phyloP scores from a whole-genome alignment of 805 yeast species.

The Yamadazyma phyllophila region DNA sequence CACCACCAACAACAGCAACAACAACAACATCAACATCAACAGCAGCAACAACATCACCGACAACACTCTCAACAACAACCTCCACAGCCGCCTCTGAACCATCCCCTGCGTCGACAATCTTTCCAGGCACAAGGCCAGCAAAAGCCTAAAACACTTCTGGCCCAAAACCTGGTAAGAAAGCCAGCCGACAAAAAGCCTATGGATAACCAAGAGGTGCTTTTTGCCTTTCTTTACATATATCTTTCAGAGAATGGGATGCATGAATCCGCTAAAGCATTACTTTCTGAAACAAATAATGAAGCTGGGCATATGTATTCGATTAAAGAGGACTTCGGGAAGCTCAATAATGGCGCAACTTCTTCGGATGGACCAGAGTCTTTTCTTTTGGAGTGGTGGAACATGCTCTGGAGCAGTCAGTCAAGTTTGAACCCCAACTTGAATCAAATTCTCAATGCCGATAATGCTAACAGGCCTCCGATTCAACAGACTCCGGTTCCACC shows the following conservation, averaged over 20 bases:
- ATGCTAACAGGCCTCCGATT: background rate
- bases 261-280: constrained; percentile 49
- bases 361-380: constrained; percentile 43
- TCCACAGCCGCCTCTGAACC: background rate
- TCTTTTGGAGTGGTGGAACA: constrained; percentile 57
- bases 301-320: constrained; percentile 12
- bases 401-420: constrained; percentile 48
- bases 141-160: background rate
- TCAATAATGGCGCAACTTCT: constrained; percentile 24
- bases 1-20: background rate
- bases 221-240: constrained; percentile 54
- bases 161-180: background rate
- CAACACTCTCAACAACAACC: background rate
- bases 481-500: background rate
- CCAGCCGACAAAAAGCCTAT: background rate
- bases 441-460: constrained; percentile 14
- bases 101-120: background rate
- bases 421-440: constrained; percentile 36
- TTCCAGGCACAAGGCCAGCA: background rate
- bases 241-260: constrained; percentile 44
- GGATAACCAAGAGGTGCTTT: constrained; percentile 39
- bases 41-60: background rate
- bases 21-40: background rate
- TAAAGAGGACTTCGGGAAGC: constrained; percentile 13
- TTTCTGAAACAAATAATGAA: constrained; percentile 18